Percentiles rank a stretch among this genome's conserved stretches.
Conservation (phyloP, 2,329 filamentous ascomycete genomes). For the Elsinoe australis region DNA sequence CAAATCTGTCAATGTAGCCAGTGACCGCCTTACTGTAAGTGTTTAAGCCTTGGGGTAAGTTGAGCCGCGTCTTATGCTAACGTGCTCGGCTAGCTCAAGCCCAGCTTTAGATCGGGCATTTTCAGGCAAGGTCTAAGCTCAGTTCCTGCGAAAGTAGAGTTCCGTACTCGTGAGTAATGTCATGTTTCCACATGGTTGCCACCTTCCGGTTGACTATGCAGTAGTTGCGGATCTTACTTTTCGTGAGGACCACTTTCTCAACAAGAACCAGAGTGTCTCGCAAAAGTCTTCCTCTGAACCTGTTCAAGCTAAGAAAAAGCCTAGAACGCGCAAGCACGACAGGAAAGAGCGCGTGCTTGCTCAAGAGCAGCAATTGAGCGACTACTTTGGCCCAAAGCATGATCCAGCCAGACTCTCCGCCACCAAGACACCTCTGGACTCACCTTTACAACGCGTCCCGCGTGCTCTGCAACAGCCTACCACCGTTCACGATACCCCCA, state of each 20-base stretch:
- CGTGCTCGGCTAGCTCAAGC: background rate
- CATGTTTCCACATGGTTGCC: no score
- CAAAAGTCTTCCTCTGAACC: no score
- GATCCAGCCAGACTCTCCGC: background rate
- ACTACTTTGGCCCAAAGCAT: constrained; percentile 1
- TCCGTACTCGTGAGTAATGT: background rate
- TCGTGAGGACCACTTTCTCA: background rate
- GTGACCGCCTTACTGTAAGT: background rate
- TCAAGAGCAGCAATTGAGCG: constrained; percentile 9
- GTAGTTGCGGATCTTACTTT: constrained; percentile 3
- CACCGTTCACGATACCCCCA: no score
- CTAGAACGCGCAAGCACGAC: background rate
- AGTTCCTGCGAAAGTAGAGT: background rate
- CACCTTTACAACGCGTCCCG: no score
- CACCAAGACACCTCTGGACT: no score
- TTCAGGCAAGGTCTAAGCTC: constrained; percentile 14
- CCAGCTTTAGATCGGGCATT: background rate
- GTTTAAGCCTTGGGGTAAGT: no score
- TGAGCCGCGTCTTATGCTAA: no score
- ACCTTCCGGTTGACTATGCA: background rate
- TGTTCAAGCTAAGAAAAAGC: no score
- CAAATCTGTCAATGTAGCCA: background rate
- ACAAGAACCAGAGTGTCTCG: background rate
- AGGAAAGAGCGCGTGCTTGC: constrained; percentile 6
- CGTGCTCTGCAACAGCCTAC: no score